A percentile compares a stretch with the other conserved stretches of the same genome.
Conservation (phyloP, 2,329 filamentous ascomycete genomes). For the Neophaeococcomyces mojaviensis region DNA sequence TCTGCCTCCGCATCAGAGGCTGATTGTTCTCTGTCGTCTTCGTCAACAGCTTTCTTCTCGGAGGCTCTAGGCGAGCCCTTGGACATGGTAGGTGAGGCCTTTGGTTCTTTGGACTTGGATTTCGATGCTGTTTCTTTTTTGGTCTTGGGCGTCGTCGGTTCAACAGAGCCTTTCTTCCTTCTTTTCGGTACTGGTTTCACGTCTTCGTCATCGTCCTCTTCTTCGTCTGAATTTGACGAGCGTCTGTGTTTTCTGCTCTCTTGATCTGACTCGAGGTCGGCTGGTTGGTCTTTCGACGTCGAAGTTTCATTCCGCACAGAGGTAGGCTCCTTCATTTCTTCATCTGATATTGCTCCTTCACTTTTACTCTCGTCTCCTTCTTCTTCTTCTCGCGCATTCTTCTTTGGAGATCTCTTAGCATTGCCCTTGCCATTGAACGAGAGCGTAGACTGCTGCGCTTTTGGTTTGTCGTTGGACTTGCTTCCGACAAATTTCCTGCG, state of each 20-base stretch:
- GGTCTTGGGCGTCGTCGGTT: slow-evolving; percentile 19
- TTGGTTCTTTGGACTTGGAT: slow-evolving; percentile 21
- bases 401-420: slow-evolving; percentile 22
- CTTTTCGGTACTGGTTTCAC: slow-evolving; percentile 55
- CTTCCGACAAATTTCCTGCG: slow-evolving; percentile 77
- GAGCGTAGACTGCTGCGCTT: slow-evolving; percentile 26
- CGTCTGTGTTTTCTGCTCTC: slow-evolving; percentile 32
- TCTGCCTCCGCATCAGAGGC: slow-evolving; percentile 36
- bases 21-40: slow-evolving; percentile 27
- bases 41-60: slow-evolving; percentile 17
- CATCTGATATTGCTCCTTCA: slow-evolving; percentile 14
- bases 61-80: too few relatives aligned
- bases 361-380: slow-evolving; percentile 6
- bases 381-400: slow-evolving; percentile 12
- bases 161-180: slow-evolving; percentile 32
- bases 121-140: slow-evolving; percentile 16
- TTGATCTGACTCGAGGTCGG: slow-evolving; percentile 12
- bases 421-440: slow-evolving; percentile 25
- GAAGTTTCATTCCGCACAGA: slow-evolving; percentile 7
- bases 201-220: slow-evolving; percentile 46
- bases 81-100: slow-evolving; percentile 12
- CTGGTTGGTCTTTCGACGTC: slow-evolving; percentile 13
- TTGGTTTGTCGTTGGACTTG: slow-evolving; percentile 57
- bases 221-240: slow-evolving; percentile 27
- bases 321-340: slow-evolving; percentile 11